Base-by-base conservation (phyloP, 2,329 filamentous ascomycete species). In the Rhynchosporium agropyri region DNA sequence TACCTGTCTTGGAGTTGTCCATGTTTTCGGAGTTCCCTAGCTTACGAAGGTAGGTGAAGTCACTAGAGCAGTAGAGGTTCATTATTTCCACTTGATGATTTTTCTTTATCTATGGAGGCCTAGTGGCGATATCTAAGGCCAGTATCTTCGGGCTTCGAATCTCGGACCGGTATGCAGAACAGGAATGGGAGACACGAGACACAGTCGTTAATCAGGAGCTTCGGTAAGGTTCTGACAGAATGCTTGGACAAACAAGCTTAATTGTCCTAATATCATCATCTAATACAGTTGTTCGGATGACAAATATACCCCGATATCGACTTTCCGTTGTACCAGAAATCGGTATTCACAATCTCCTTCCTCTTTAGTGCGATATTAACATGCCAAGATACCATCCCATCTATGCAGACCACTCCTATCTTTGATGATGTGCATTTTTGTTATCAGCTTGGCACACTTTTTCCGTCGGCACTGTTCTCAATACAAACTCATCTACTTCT, bases 361-460 rank as follows among this genome's bases (percentile, higher is more conserved):
- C 54, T 8, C 26, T 33, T 57, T 13, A 4, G 54, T 45, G 9
- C 33, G 13, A 9, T 1, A 45, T 4, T 13, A 15, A 12, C 4
- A 7, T 57, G 54, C 54, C 54, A 57, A 57, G 54, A 33, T 28
- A 42, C 15, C 53, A 54, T 54, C 53, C 42, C 54, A 57, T 57
- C 40, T 57, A 57, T 57, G 54, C 54, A 57, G 53, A 42, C 8
- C 20, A 5, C 29, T 43, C 54, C 54, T 40, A 57, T 57, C 54
- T 57, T 57, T 29, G 38, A 40, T 3, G 31, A 45, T 29, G 33
- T 12, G 40, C 54, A 28, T 29, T 57, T 20, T 57, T 45, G 54
- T 57, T 57, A 57, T 57, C 54, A 57, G 38, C 54, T 57, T 57
- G 54, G 54, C 54, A 57, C 28, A 40, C 38, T 28, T 45, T 33